Evolutionary conservation across 768 basidiomycete species (phyloP).

Genomic region (Pleurotus platypus): DNA sequence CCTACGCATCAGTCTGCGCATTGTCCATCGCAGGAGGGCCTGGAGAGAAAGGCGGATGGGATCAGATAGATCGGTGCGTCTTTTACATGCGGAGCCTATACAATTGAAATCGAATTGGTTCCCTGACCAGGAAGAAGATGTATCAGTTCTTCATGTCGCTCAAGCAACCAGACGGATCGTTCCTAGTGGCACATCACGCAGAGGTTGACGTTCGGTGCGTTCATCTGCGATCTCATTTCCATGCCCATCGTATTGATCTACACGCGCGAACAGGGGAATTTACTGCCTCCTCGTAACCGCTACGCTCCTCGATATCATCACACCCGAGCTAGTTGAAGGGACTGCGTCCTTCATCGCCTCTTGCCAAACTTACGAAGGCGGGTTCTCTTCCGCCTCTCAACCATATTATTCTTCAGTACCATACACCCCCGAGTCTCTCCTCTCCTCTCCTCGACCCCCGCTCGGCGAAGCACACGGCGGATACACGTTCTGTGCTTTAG

Average conservation of each 20-base stretch:
- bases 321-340: slow-evolving; percentile 78
- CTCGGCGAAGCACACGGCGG: slow-evolving; percentile 98
- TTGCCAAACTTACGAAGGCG: slow-evolving; percentile 98
- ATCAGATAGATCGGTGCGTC: slow-evolving; percentile 67
- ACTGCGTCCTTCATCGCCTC: slow-evolving; percentile 79
- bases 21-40: slow-evolving; percentile 79
- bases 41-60: slow-evolving; percentile 78
- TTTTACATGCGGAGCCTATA: too few relatives aligned
- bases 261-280: slow-evolving; percentile 57
- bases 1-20: slow-evolving; percentile 83
- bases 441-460: slow-evolving; percentile 56
- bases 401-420: slow-evolving; percentile 48
- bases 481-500: slow-evolving; percentile 92
- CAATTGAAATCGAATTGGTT: too few relatives aligned
- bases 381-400: slow-evolving; percentile 79
- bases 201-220: slow-evolving; percentile 92
- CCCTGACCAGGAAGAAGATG: slow-evolving; percentile 52
- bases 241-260: too few relatives aligned
- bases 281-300: slow-evolving; percentile 90
- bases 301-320: slow-evolving; percentile 79
- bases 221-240: neutral
- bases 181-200: slow-evolving; percentile 80
- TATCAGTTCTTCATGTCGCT: slow-evolving; percentile 90
- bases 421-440: slow-evolving; percentile 19
- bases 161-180: slow-evolving; percentile 92